Conservation (phyloP, 1,284 basidiomycete species). For the Pseudozyma tsukubaensis region DNA sequence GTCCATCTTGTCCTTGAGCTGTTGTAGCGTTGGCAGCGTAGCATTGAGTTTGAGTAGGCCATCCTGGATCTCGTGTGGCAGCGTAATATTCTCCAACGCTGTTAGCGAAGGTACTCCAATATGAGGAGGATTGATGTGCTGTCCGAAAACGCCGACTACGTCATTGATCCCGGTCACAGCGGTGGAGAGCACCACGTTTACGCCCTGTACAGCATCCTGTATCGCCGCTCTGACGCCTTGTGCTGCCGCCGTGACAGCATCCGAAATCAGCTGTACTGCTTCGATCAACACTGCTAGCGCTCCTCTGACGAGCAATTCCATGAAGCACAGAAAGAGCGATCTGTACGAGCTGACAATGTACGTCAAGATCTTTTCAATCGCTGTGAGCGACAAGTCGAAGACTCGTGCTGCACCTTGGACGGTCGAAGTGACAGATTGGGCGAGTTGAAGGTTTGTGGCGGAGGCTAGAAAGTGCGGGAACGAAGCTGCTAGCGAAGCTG, state of each 20-base stretch:
- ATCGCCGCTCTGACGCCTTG: conserved; percentile 78
- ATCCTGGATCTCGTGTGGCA: conserved; percentile 83
- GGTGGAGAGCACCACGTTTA: conserved; percentile 49
- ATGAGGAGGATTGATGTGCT: conserved; percentile 39
- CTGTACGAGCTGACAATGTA: conserved; percentile 93
- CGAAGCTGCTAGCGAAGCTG: conserved; percentile 82
- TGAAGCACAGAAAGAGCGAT: conserved; percentile 88
- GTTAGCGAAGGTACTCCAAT: conserved; percentile 70
- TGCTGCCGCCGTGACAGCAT: conserved; percentile 80
- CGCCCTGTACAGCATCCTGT: conserved; percentile 65
- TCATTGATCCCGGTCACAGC: conserved; percentile 50
- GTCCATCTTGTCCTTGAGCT: conserved; percentile 80
- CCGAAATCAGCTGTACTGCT: conserved; percentile 77
- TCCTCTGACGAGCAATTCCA: conserved; percentile 87
- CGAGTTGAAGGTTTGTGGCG: conserved; percentile 82
- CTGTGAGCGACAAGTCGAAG: conserved; percentile 39
- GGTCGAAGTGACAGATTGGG: conserved; percentile 80
- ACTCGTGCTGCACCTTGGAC: conserved; percentile 77
- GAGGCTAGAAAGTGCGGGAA: conserved; percentile 87
- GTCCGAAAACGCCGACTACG: conserved; percentile 43
- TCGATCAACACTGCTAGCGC: conserved; percentile 81
- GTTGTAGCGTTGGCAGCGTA: conserved; percentile 81
- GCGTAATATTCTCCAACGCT: conserved; percentile 79
- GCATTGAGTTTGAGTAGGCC: conserved; percentile 80
- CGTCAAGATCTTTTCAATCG: conserved; percentile 50